phyloP scores from a whole-genome alignment of 176 grass and related monocot genomes.

The Cocos nucifera region DNA sequence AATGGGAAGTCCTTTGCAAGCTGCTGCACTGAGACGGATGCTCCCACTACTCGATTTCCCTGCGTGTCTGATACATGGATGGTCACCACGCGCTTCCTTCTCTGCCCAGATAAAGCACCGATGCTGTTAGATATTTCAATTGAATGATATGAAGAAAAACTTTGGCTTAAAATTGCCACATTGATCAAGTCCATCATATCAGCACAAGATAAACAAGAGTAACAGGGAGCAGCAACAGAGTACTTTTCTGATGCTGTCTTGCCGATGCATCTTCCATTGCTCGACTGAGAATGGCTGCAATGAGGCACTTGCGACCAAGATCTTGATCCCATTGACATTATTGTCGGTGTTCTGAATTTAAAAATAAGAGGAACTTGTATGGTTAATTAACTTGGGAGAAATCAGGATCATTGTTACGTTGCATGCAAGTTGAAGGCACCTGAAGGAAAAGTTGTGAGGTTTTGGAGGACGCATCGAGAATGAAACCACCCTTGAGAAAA shows the following conservation, averaged over 20 bases:
- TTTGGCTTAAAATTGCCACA: no score
- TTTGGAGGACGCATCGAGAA: conserved; percentile 53
- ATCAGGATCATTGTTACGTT: no score
- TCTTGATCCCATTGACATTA: conserved; percentile 38
- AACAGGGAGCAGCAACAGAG: no score
- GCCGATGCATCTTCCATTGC: conserved; percentile 77
- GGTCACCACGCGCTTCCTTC: conserved; percentile 60
- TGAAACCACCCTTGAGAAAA: conserved; percentile 75
- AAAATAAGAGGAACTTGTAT: no score
- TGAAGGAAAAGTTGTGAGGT: conserved; percentile 62
- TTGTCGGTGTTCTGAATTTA: conserved; percentile 48
- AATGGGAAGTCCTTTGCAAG: conserved; percentile 73
- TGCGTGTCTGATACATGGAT: conserved; percentile 67
- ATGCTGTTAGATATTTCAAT: neutral
- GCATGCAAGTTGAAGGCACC: conserved; percentile 17
- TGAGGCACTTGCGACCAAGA: conserved; percentile 51
- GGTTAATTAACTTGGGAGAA: no score
- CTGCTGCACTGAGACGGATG: conserved; percentile 63
- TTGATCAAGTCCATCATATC: no score
- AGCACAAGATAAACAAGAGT: no score
- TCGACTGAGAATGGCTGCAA: conserved; percentile 67
- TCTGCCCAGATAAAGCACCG: conserved; percentile 28
- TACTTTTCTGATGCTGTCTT: conserved; percentile 78
- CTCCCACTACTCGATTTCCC: conserved; percentile 47
- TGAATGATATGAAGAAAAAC: no score